Evolutionary conservation across 202 grass and related monocot species (phyloP), one percentile per base, ranked within the genome.

Genomic region (Alloteropsis angusta): DNA sequence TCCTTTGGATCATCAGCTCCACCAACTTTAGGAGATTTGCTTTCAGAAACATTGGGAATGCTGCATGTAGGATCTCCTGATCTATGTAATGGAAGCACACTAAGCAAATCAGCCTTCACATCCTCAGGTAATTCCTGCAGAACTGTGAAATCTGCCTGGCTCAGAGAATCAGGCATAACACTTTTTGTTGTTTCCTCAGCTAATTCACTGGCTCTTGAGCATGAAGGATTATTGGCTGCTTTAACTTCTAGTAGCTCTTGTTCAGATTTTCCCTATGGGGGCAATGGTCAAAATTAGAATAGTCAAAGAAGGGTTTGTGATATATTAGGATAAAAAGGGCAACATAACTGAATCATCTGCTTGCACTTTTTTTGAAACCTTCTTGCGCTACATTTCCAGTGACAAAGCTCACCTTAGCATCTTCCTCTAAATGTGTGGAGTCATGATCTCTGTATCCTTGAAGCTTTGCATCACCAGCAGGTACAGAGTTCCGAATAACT

Each of bases 121-220:
- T 92, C 85, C 16, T 90, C 92, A 21, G 92, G 92, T 84, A 94
- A 83, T 66, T 94, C 80, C 75, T 94, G 74, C 28, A 98, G 68
- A 82, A 88, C 80, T 22, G 87, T 87, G 9, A 75, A 35, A 68
- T 98, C 87, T 81, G 83, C 71, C 71, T 98, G 95, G 87, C 87
- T 92, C 70, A 90, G 78, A 85, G 95, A 89, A 78, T 60, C 68
- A 72, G 92, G 95, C 87, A 94, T 76, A 41, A 57, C 44, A 74
- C 19, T 42, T 44, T 72, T 44, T 55, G 35, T 19, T 57, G 72
- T 53, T 55, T 39, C 77, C 54, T 66, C 49, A 41, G 53, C 60
- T 46, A 69, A 78, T 77, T 83, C 85, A 78, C 80, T 49, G 16
- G 83, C 80, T 69, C 79, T 88, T 85, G 87, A 92, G 63, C 71